Evolutionary conservation across 169 alveolate species (phyloP).

Genomic region (Plasmodium coatneyi): DNA sequence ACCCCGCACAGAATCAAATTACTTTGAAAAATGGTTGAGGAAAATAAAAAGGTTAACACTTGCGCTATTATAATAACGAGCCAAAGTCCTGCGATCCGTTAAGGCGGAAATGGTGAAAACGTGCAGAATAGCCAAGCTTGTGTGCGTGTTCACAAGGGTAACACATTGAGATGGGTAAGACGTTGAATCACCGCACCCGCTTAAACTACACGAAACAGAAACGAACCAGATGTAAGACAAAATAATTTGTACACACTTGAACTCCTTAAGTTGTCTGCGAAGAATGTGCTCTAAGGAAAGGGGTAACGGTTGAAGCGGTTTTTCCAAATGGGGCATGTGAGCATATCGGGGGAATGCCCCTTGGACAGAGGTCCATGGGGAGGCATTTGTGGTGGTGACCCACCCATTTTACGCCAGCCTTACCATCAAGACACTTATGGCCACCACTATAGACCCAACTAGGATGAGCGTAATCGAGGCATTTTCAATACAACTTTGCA

Average conservation of each 20-base stretch:
- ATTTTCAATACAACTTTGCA: conserved; percentile 53
- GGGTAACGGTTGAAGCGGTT: neutral
- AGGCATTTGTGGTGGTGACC: neutral
- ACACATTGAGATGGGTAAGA: neutral
- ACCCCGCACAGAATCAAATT: neutral
- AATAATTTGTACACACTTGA: conserved; percentile 24
- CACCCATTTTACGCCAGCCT: neutral
- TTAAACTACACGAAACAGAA: neutral
- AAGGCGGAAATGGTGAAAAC: neutral
- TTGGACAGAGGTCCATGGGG: neutral
- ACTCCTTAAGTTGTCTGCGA: neutral
- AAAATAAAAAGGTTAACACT: conserved; percentile 22
- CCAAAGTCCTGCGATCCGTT: conserved; percentile 42
- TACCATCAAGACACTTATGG: conserved; percentile 37
- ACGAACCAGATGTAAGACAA: conserved; percentile 51
- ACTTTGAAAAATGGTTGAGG: conserved; percentile 61
- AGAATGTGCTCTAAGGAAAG: conserved; percentile 19
- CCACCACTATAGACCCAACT: conserved; percentile 31
- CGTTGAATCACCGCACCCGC: neutral
- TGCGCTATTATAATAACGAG: conserved; percentile 15
- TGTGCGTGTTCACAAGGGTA: neutral
- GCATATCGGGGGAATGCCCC: neutral
- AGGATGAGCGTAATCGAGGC: conserved; percentile 44
- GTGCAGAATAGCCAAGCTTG: neutral
- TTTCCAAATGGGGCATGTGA: neutral